A percentile compares a stretch with the other conserved stretches of the same genome.
These are phyloP conservation scores for Penicillium cinerascens DNA, from an alignment of 495 filamentous ascomycete species.

Conservation along the genomic window DNA sequence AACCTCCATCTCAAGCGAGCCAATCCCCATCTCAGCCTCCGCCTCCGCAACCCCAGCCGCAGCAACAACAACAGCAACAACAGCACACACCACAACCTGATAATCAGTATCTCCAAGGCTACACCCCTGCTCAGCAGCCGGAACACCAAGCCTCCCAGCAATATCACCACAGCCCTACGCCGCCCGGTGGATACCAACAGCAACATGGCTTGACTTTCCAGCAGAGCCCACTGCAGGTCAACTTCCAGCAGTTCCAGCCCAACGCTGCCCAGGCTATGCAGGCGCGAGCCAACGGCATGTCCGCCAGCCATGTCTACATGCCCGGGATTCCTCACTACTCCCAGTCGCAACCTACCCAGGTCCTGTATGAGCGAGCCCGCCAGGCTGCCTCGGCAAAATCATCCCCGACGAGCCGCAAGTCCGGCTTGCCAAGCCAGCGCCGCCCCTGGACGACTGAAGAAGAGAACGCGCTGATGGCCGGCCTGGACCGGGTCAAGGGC, in stretches of 20 bases:
- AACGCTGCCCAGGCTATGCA: slow-evolving; percentile 35
- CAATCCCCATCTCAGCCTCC: slow-evolving; percentile 27
- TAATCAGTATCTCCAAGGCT: slow-evolving; percentile 30
- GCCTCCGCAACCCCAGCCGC: slow-evolving; percentile 30
- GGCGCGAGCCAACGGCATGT: slow-evolving; percentile 29
- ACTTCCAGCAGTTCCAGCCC: slow-evolving; percentile 47
- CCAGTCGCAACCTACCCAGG: slow-evolving; percentile 72
- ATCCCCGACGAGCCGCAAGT: slow-evolving; percentile 66
- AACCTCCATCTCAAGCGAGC: slow-evolving; percentile 22
- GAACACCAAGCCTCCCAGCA: slow-evolving; percentile 24
- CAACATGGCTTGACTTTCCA: slow-evolving; percentile 38
- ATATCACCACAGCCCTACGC: slow-evolving; percentile 41
- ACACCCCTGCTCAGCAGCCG: slow-evolving; percentile 26
- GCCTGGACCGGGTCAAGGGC: slow-evolving; percentile 85
- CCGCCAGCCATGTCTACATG: slow-evolving; percentile 46
- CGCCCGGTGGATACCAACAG: slow-evolving; percentile 36
- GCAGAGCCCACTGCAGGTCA: slow-evolving; percentile 38
- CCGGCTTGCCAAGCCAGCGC: slow-evolving; percentile 77
- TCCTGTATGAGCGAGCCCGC: slow-evolving; percentile 77
- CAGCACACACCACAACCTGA: slow-evolving; percentile 25
- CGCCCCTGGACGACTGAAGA: slow-evolving; percentile 88
- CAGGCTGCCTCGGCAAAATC: slow-evolving; percentile 78
- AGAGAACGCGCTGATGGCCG: slow-evolving; percentile 88
- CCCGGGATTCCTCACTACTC: slow-evolving; percentile 57
- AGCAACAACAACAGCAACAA: slow-evolving; percentile 25